phyloP scores from a whole-genome alignment of 192 early-diverging fungal species.

The Neocallimastix lanati region DNA sequence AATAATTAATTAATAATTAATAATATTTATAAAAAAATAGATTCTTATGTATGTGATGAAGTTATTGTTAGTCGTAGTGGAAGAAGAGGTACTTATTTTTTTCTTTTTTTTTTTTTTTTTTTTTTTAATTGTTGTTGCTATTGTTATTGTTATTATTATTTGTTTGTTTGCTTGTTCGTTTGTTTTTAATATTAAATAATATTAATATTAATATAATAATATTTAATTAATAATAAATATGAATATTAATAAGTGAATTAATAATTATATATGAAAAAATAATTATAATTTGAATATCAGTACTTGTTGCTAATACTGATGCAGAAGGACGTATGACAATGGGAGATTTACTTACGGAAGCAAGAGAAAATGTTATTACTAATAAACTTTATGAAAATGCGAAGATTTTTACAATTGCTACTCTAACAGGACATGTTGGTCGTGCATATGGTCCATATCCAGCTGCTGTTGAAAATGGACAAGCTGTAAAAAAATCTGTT shows the following conservation, averaged over 20 bases:
- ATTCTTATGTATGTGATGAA: slow-evolving; percentile 67
- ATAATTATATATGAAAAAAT: too few relatives aligned
- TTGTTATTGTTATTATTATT: too few relatives aligned
- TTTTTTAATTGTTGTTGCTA: too few relatives aligned
- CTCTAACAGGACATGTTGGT: slow-evolving; percentile 68
- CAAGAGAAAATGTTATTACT: slow-evolving; percentile 49
- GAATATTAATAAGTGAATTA: too few relatives aligned
- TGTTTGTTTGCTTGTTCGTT: too few relatives aligned
- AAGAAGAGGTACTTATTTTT: slow-evolving; percentile 37
- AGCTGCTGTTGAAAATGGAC: slow-evolving; percentile 56
- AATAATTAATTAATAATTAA: too few relatives aligned
- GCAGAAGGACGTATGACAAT: slow-evolving; percentile 83
- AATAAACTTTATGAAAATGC: slow-evolving; percentile 10
- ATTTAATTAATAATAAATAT: too few relatives aligned
- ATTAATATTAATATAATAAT: too few relatives aligned
- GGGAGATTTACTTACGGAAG: slow-evolving; percentile 55
- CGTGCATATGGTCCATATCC: slow-evolving; percentile 61
- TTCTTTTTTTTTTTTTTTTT: slow-evolving; percentile 1
- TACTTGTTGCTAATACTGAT: slow-evolving; percentile 70
- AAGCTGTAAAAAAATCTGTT: slow-evolving; percentile 39
- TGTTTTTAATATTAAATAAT: too few relatives aligned
- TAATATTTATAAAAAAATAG: slow-evolving; percentile 58
- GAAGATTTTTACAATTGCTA: slow-evolving; percentile 59
- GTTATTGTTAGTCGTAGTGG: slow-evolving; percentile 59
- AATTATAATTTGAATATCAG: slow-evolving; percentile 1